Conservation (phyloP, 768 basidiomycete genomes). For the Plicaturopsis crispa region DNA sequence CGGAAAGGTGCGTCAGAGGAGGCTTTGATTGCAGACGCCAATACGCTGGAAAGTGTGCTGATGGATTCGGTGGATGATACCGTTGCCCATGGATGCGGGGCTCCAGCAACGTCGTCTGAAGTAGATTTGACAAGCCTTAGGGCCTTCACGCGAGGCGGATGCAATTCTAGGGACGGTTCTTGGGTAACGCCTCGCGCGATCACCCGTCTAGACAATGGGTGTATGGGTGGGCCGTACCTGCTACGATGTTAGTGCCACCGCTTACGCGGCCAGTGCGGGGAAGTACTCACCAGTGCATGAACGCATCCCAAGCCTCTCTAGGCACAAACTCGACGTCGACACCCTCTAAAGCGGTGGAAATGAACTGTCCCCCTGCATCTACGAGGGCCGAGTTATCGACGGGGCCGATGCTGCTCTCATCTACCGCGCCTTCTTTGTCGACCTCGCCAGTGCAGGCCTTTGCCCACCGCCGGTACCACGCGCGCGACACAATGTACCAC, state of each 20-base stretch:
- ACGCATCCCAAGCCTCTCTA: constrained; percentile 57
- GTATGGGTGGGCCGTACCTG: constrained; percentile 66
- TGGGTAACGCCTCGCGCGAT: constrained; percentile 48
- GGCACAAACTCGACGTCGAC: constrained; percentile 74
- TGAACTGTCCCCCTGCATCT: constrained; percentile 40
- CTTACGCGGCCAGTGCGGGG: too few relatives aligned
- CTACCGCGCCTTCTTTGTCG: constrained; percentile 60
- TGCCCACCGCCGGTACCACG: constrained; percentile 73
- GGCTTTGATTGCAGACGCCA: constrained; percentile 29
- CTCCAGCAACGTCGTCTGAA: constrained; percentile 18
- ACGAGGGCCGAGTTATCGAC: constrained; percentile 69
- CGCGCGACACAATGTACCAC: constrained; percentile 69
- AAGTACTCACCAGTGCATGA: constrained; percentile 58
- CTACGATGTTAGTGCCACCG: not conserved
- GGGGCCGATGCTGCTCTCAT: constrained; percentile 60
- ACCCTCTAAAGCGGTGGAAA: constrained; percentile 46
- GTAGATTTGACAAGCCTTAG: constrained; percentile 34
- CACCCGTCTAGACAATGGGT: constrained; percentile 59
- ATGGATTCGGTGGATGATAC: constrained; percentile 49
- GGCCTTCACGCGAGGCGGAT: constrained; percentile 58
- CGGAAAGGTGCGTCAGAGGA: constrained; percentile 36
- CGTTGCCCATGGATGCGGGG: constrained; percentile 27
- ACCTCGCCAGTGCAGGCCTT: constrained; percentile 61
- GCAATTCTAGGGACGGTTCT: constrained; percentile 57
- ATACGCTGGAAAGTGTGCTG: constrained; percentile 28